Conservation (phyloP, 1,284 basidiomycete species). For the Veloboletus limbatus region DNA sequence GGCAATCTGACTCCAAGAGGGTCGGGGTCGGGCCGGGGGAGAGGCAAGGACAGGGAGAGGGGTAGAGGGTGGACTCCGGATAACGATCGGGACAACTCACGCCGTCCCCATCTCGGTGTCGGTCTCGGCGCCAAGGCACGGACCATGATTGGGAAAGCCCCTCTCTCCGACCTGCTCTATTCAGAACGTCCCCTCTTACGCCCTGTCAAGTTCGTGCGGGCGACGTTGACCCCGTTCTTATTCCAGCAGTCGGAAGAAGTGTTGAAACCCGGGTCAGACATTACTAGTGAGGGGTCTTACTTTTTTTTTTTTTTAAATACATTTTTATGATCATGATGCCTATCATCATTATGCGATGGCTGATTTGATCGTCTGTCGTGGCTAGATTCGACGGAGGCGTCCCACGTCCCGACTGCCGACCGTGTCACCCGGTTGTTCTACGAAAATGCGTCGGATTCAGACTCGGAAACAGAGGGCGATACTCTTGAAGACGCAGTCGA, state of each 20-base stretch:
- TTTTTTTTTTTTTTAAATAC: too few relatives aligned
- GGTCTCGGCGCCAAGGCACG: slow-evolving; percentile 1
- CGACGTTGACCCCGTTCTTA: slow-evolving; percentile 50
- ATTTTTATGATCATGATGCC: neutral
- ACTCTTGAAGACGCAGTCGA: slow-evolving; percentile 52
- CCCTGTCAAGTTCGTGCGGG: slow-evolving; percentile 67
- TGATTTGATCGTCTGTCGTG: neutral
- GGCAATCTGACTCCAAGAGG: slow-evolving; percentile 20
- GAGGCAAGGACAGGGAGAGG: slow-evolving; percentile 22
- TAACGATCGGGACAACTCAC: neutral
- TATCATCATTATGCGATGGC: too few relatives aligned
- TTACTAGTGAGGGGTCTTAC: slow-evolving; percentile 49
- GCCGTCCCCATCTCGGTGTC: slow-evolving; percentile 6
- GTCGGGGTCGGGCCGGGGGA: slow-evolving; percentile 21
- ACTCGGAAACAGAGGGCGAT: slow-evolving; percentile 24
- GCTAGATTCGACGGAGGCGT: slow-evolving; percentile 45
- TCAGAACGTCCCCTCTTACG: slow-evolving; percentile 57
- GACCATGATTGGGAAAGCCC: slow-evolving; percentile 29
- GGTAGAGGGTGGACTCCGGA: slow-evolving; percentile 20
- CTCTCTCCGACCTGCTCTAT: slow-evolving; percentile 56
- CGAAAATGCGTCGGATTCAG: slow-evolving; percentile 27
- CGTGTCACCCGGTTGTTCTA: slow-evolving; percentile 59
- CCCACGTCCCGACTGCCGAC: slow-evolving; percentile 64
- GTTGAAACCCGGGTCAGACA: slow-evolving; percentile 51
- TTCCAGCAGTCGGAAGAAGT: slow-evolving; percentile 70